Conservation (phyloP, 2,329 filamentous ascomycete genomes). For the Diaporthe humulicola region DNA sequence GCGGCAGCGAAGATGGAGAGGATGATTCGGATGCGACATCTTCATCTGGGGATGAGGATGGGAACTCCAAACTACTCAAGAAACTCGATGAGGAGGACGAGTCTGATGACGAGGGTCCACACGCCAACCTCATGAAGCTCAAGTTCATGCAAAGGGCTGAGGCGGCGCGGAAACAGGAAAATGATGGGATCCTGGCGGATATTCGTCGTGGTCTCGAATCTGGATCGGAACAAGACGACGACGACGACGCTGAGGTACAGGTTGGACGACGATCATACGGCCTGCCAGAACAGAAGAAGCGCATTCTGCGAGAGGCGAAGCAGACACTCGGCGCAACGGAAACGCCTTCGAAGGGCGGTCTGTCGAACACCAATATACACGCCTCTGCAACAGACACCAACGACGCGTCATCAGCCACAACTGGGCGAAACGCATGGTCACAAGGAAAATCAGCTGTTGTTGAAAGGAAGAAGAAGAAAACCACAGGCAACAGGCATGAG, state of each 20-base stretch:
- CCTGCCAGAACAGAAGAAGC: conserved; percentile 52
- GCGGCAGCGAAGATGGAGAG: conserved; percentile 48
- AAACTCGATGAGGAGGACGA: conserved; percentile 61
- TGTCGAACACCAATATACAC: neutral
- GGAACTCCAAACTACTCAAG: conserved; percentile 62
- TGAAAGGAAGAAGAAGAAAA: conserved; percentile 52
- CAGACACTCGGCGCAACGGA: conserved; percentile 7
- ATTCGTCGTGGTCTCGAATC: conserved; percentile 81
- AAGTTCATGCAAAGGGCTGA: conserved; percentile 96
- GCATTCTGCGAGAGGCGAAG: conserved; percentile 47
- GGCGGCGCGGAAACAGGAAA: conserved; percentile 80
- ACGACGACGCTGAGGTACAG: conserved; percentile 66
- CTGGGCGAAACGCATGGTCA: conserved; percentile 59
- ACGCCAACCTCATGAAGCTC: conserved; percentile 82
- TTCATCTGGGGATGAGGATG: conserved; percentile 71
- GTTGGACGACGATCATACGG: conserved; percentile 81
- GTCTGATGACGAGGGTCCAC: conserved; percentile 63
- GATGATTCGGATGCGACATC: conserved; percentile 64
- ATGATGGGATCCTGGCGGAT: conserved; percentile 80
- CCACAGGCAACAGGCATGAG: conserved; percentile 44
- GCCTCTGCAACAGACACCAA: neutral
- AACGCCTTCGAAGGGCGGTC: conserved; percentile 11
- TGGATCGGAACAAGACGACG: conserved; percentile 63
- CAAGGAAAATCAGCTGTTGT: conserved; percentile 41
- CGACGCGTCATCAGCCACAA: conserved; percentile 41